Evolutionary conservation across 2,329 filamentous ascomycete genomes (phyloP).

Genomic region (Trichoderma polysporum): DNA sequence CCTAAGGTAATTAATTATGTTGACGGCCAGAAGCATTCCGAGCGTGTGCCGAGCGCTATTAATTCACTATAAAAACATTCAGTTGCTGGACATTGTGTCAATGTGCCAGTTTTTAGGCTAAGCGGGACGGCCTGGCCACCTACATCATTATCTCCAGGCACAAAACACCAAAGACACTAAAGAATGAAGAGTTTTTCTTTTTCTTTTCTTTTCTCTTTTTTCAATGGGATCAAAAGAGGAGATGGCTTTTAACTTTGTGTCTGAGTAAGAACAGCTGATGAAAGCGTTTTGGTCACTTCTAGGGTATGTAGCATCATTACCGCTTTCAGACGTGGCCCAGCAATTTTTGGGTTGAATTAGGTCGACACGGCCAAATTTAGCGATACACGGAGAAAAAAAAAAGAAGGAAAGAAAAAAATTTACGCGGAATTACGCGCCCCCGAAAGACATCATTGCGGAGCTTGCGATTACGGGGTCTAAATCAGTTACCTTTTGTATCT

Average conservation of each 20-base stretch:
- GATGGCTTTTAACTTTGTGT: background rate
- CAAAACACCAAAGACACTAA: background rate
- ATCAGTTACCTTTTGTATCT: background rate
- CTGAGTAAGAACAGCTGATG: slow-evolving; percentile 1
- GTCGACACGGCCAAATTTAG: background rate
- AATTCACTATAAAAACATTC: background rate
- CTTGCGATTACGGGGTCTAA: background rate
- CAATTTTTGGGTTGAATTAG: background rate
- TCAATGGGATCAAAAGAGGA: background rate
- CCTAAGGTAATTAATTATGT: background rate
- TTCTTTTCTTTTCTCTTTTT: background rate
- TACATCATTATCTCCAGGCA: slow-evolving; percentile 12
- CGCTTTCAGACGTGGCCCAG: slow-evolving; percentile 3
- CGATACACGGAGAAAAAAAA: background rate
- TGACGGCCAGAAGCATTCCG: background rate
- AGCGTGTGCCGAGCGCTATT: background rate
- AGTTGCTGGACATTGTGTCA: background rate
- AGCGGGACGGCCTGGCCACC: background rate
- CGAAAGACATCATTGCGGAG: background rate
- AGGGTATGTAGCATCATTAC: slow-evolving; percentile 13
- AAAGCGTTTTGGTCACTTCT: background rate
- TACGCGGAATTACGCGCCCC: background rate
- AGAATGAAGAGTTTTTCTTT: background rate
- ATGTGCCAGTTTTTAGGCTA: background rate
- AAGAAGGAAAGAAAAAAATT: background rate